A percentile compares a stretch with the other conserved stretches of the same genome.
Evolutionary conservation across 2,329 filamentous ascomycete species (phyloP).

Genomic region (Neopestalotiopsis sp.): DNA sequence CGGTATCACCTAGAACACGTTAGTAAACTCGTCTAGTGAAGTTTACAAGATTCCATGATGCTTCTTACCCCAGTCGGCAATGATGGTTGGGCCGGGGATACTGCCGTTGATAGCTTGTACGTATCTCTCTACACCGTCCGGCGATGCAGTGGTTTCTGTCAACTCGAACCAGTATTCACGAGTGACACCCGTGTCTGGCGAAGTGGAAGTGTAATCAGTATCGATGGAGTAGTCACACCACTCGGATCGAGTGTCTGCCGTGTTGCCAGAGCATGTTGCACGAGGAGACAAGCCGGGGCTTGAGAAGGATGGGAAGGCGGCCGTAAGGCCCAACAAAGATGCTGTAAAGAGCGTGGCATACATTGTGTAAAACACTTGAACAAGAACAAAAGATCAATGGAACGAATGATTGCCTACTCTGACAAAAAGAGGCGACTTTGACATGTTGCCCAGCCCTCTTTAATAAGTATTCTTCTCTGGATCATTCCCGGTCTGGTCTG

Average conservation of each 20-base stretch:
- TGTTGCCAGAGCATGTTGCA: conserved; percentile 13
- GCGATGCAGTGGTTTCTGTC: conserved; percentile 30
- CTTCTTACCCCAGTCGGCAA: conserved; percentile 49
- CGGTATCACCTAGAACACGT: conserved; percentile 29
- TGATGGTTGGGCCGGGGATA: conserved; percentile 32
- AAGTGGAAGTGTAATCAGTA: conserved; percentile 36
- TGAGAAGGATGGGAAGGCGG: conserved; percentile 12
- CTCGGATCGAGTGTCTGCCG: conserved; percentile 12
- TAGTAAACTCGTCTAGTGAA: not conserved
- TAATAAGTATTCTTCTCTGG: conserved; percentile 1
- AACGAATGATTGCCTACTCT: not conserved
- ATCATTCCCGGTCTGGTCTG: not conserved
- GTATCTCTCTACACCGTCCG: conserved; percentile 37
- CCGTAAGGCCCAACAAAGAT: conserved; percentile 13
- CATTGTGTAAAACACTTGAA: conserved; percentile 4
- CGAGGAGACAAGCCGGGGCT: conserved; percentile 8
- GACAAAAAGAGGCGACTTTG: not conserved
- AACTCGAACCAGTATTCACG: conserved; percentile 38
- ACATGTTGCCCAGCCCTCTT: not conserved
- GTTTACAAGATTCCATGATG: not conserved
- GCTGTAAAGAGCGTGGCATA: conserved; percentile 13
- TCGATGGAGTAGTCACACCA: conserved; percentile 45
- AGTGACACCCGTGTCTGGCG: conserved; percentile 43
- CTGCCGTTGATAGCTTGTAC: conserved; percentile 47
- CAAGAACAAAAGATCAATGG: not conserved